Evolutionary conservation across 805 yeast species (phyloP).

Genomic region (Ogataea nakhonphanomensis): DNA sequence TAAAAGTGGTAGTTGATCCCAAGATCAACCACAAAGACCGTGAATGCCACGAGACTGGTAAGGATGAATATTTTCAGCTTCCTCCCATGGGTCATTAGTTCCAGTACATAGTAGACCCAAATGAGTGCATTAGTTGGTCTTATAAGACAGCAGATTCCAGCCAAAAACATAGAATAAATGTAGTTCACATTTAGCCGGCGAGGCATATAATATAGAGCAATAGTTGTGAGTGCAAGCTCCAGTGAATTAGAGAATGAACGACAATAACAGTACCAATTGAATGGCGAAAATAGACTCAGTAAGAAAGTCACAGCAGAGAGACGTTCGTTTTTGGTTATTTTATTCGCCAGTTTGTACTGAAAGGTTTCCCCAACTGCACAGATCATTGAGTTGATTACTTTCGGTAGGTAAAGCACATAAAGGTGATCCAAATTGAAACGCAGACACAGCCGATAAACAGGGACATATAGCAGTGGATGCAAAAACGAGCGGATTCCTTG

Average conservation of each 20-base stretch:
- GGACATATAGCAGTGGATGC: conserved; percentile 71
- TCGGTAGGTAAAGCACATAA: conserved; percentile 54
- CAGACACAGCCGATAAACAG: conserved; percentile 37
- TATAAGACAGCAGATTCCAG: conserved; percentile 61
- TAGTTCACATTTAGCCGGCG: not conserved
- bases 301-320: conserved; percentile 43
- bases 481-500: conserved; percentile 69
- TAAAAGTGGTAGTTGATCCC: conserved; percentile 61
- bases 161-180: conserved; percentile 39
- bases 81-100: conserved; percentile 20
- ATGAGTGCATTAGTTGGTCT: conserved; percentile 82
- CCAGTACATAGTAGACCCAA: conserved; percentile 65
- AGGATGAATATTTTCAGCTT: conserved; percentile 3
- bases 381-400: conserved; percentile 61
- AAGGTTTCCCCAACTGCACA: conserved; percentile 72
- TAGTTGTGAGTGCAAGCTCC: conserved; percentile 67
- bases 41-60: conserved; percentile 5
- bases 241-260: conserved; percentile 84
- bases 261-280: conserved; percentile 78
- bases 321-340: conserved; percentile 26
- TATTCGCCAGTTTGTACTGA: conserved; percentile 42
- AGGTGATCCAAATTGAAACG: conserved; percentile 34
- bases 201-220: conserved; percentile 67
- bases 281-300: conserved; percentile 60
- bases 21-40: conserved; percentile 37